These are phyloP conservation scores for Mitragyna speciosa DNA, from an alignment of 257 asterid species.

Conservation along the genomic window DNA sequence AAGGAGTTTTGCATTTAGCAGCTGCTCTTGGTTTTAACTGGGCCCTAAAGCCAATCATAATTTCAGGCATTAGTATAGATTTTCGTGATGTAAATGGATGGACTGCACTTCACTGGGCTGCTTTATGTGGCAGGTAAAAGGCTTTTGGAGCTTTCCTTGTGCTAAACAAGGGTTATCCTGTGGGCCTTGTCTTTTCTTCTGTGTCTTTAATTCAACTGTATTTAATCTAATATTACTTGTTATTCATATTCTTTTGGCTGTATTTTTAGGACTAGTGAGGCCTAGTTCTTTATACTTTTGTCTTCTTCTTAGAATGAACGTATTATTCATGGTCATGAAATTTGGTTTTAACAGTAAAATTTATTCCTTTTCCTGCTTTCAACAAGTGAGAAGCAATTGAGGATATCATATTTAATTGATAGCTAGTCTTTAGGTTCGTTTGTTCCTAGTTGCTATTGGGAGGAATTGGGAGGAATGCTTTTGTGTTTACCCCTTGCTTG, in stretches of 20 bases:
- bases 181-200: not conserved
- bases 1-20: slow-evolving; percentile 85
- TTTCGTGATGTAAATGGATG: slow-evolving; percentile 94
- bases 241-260: not conserved
- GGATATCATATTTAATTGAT: not conserved
- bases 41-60: slow-evolving; percentile 71
- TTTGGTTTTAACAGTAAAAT: not conserved
- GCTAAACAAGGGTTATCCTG: not conserved
- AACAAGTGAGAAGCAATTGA: not conserved
- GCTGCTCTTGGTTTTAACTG: slow-evolving; percentile 96
- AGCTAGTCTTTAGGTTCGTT: not conserved
- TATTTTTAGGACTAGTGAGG: not conserved
- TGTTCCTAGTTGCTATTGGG: not conserved
- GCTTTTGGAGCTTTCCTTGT: slow-evolving; percentile 9
- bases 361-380: not conserved
- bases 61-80: slow-evolving; percentile 73
- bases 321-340: not conserved
- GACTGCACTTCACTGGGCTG: slow-evolving; percentile 99
- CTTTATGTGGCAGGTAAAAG: slow-evolving; percentile 81
- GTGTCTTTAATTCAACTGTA: slow-evolving; percentile 6
- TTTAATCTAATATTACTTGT: not conserved
- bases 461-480: not conserved
- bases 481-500: slow-evolving; percentile 3
- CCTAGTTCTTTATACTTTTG: not conserved
- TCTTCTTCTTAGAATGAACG: not conserved